Conservation (phyloP, 331 rosid genomes). For the Arachis monticola region DNA sequence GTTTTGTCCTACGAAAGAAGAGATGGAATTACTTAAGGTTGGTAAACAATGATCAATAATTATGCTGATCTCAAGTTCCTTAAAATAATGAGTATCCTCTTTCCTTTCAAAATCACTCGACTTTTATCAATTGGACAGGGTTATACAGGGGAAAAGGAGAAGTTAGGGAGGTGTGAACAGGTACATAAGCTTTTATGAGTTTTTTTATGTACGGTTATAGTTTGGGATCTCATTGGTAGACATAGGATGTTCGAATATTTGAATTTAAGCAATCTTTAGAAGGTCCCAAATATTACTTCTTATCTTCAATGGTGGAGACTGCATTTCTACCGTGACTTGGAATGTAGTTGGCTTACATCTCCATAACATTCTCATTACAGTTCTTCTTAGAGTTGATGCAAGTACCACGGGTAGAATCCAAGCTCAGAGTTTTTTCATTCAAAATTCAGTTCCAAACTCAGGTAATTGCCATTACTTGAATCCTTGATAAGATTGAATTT, state of each 20-base stretch:
- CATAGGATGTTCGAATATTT: constrained; percentile 26
- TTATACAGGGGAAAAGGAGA: constrained; percentile 82
- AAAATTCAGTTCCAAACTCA: constrained; percentile 84
- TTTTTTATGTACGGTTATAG: constrained; percentile 5
- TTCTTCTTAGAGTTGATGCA: constrained; percentile 87
- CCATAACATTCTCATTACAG: constrained; percentile 51
- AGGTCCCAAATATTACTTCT: constrained; percentile 17
- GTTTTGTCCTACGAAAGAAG: constrained; percentile 94
- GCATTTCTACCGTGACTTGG: constrained; percentile 32
- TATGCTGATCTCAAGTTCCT: constrained; percentile 32
- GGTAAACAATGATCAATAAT: constrained; percentile 33
- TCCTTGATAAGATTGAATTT: constrained; percentile 9
- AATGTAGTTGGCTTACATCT: constrained; percentile 25
- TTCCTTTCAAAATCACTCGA: constrained; percentile 36
- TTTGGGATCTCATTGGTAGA: constrained; percentile 37
- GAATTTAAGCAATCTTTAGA: constrained; percentile 19
- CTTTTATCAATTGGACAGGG: constrained; percentile 59
- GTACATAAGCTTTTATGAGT: constrained; percentile 48
- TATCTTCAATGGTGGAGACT: constrained; percentile 30
- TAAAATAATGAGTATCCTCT: neutral
- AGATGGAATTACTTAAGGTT: constrained; percentile 92
- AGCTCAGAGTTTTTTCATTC: constrained; percentile 87
- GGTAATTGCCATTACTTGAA: constrained; percentile 51
- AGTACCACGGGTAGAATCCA: constrained; percentile 90
- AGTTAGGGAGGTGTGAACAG: constrained; percentile 97